Evolutionary conservation across 108 stramenopile genomes (phyloP), one percentile per base, ranked within the genome.

Genomic region (Schizochytrium sp.): DNA sequence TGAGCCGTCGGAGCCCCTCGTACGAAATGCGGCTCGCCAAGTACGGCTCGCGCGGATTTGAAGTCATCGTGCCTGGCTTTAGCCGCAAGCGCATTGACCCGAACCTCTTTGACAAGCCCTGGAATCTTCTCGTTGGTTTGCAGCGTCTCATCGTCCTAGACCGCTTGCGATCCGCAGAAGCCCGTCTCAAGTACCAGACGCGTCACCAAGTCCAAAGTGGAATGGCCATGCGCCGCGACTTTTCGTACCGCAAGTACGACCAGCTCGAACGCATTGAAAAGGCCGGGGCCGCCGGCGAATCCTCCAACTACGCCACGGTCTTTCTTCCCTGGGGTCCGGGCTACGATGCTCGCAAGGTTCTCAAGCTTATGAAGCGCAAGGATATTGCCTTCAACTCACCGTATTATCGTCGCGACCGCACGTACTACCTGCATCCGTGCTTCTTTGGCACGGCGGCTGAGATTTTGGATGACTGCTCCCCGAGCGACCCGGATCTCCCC

Each of bases 21-120:
- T 93, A 93, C 91, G 93, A 93, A 72, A 92, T 87, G 90, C 89
- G 93, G 2, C 92, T 93, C 41, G 91, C 90, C 29, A 93, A 93
- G 91, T 93, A 93, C 60, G 92, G 91, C 10, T 48, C 63, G 88
- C 90, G 93, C 29, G 93, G 93, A 48, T 93, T 87, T 53, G 83
- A 87, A 14, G 88, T 89, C 51, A 10, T 90, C 19, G 87, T 93
- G 5, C 89, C 58, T 5, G 45, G 19, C 44, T 60, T 88, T 34
- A 57, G 57, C 16, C 57, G 55, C 25, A 5, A 44, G 21, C 45
- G 87, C 34, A 28, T 91, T 48, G 90, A 89, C 34, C 90, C 92
- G 44, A 90, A 89, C 41, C 29, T 87, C 28, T 90, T 90, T 47
- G 91, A 92, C 72, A 89, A 92, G 90, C 76, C 76, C 6, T 83